A percentile compares a stretch with the other conserved stretches of the same genome.
phyloP scores from a whole-genome alignment of 2,329 filamentous ascomycete genomes.

The Chrysoporthe cubensis region DNA sequence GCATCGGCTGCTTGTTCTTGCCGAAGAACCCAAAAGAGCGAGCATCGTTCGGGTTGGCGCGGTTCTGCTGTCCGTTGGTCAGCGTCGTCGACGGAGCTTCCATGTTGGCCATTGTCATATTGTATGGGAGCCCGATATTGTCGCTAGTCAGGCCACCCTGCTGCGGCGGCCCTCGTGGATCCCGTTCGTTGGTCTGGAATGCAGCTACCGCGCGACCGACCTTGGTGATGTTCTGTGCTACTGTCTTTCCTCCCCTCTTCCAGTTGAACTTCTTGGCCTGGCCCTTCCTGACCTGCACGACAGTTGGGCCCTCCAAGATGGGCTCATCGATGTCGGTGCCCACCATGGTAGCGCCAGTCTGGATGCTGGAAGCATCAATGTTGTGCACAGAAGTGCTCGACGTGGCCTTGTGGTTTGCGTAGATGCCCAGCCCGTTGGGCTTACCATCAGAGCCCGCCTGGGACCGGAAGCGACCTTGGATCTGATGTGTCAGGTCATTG shows the following conservation, averaged over 20 bases:
- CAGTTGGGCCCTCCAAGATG: constrained; percentile 78
- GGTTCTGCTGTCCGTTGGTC: constrained; percentile 33
- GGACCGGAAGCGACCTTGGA: constrained; percentile 89
- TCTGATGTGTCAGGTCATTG: constrained; percentile 91
- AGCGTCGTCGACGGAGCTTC: constrained; percentile 47
- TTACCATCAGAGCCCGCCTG: constrained; percentile 61
- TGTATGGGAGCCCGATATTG: constrained; percentile 71
- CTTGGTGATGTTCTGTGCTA: constrained; percentile 93
- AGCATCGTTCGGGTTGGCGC: constrained; percentile 42
- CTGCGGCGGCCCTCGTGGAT: constrained; percentile 36
- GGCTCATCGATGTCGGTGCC: constrained; percentile 69
- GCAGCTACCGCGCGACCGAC: constrained; percentile 89
- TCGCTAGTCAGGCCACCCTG: constrained; percentile 62
- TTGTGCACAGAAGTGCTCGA: constrained; percentile 53
- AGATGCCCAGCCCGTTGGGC: constrained; percentile 62
- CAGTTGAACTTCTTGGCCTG: constrained; percentile 97
- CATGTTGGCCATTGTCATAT: constrained; percentile 63
- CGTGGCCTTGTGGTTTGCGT: constrained; percentile 53
- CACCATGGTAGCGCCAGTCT: constrained; percentile 62
- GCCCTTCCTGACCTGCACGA: constrained; percentile 92
- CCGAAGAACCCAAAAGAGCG: constrained; percentile 75
- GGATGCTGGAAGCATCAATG: constrained; percentile 56
- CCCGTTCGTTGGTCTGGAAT: constrained; percentile 48
- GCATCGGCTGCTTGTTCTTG: constrained; percentile 45
- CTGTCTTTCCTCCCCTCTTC: constrained; percentile 94